Evolutionary conservation across 2,329 filamentous ascomycete species (phyloP).

Genomic region (Lasiodiplodia sp.): DNA sequence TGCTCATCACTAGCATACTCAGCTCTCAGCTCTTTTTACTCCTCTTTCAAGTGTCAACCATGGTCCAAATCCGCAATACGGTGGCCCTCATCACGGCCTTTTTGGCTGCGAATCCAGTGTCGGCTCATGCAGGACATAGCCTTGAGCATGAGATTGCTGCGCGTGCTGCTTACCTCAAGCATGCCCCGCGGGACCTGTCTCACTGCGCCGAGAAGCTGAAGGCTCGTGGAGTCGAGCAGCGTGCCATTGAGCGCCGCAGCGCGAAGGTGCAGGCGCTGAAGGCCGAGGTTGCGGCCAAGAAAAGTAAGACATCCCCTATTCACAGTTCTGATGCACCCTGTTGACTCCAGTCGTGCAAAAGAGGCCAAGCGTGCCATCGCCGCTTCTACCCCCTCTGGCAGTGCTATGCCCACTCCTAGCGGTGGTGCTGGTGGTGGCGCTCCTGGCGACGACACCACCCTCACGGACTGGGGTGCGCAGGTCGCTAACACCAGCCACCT

Average conservation of each 20-base stretch:
- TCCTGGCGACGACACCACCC: neutral
- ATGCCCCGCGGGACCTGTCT: slow-evolving; percentile 14
- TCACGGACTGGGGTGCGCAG: slow-evolving; percentile 7
- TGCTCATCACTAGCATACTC: neutral
- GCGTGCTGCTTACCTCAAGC: slow-evolving; percentile 16
- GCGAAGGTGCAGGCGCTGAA: slow-evolving; percentile 7
- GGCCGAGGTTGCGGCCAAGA: slow-evolving; percentile 19
- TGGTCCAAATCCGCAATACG: slow-evolving; percentile 7
- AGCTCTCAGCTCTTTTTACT: neutral
- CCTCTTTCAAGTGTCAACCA: neutral
- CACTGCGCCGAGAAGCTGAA: slow-evolving; percentile 25
- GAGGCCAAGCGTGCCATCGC: neutral
- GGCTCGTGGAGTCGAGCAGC: slow-evolving; percentile 11
- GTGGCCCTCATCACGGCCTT: slow-evolving; percentile 3
- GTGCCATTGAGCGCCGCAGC: slow-evolving; percentile 5
- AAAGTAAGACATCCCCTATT: neutral
- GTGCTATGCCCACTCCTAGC: neutral
- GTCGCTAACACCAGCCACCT: slow-evolving; percentile 23
- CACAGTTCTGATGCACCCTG: neutral
- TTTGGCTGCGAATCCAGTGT: neutral
- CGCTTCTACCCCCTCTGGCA: neutral
- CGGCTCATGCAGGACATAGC: slow-evolving; percentile 15
- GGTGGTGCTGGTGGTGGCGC: slow-evolving; percentile 5
- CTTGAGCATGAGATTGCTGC: slow-evolving; percentile 18
- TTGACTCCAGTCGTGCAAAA: neutral